These are phyloP conservation scores for Arthrocladium fulminans DNA, from an alignment of 2,329 filamentous ascomycete genomes.

Conservation along the genomic window DNA sequence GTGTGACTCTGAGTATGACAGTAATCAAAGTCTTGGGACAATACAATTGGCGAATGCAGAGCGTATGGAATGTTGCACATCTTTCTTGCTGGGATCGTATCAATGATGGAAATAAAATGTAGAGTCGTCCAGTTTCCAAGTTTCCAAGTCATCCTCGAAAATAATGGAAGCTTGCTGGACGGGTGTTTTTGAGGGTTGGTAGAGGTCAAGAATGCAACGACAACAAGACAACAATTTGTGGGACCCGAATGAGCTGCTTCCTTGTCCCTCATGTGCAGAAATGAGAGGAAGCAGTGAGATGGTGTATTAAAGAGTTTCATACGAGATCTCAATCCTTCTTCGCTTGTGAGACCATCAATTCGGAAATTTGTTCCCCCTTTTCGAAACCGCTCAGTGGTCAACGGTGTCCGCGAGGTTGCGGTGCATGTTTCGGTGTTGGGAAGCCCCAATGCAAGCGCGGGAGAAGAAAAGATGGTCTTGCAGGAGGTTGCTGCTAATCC, in stretches of 20 bases:
- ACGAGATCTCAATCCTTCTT: neutral
- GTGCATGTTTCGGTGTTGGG: neutral
- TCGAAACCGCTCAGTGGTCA: neutral
- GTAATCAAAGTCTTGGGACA: neutral
- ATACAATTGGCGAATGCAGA: neutral
- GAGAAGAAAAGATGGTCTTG: neutral
- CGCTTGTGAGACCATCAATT: neutral
- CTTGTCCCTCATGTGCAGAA: neutral
- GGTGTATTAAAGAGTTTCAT: neutral
- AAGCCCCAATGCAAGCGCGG: neutral
- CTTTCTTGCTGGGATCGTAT: neutral
- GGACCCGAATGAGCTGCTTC: neutral
- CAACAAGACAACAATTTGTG: slow-evolving; percentile 2
- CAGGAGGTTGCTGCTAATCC: neutral
- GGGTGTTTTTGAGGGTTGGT: neutral
- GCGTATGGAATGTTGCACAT: neutral
- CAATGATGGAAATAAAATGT: too few relatives aligned
- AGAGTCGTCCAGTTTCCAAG: too few relatives aligned
- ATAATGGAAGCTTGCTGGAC: neutral
- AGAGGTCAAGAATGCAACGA: neutral
- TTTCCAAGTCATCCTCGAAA: neutral
- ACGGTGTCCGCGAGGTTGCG: neutral
- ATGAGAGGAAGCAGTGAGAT: neutral
- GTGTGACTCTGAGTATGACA: neutral
- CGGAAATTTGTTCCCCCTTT: neutral